A percentile compares a stretch with the other conserved stretches of the same genome.
These are phyloP conservation scores for Wallacemonas sp. DNA, from an alignment of 208 protist genomes.

Conservation along the genomic window DNA sequence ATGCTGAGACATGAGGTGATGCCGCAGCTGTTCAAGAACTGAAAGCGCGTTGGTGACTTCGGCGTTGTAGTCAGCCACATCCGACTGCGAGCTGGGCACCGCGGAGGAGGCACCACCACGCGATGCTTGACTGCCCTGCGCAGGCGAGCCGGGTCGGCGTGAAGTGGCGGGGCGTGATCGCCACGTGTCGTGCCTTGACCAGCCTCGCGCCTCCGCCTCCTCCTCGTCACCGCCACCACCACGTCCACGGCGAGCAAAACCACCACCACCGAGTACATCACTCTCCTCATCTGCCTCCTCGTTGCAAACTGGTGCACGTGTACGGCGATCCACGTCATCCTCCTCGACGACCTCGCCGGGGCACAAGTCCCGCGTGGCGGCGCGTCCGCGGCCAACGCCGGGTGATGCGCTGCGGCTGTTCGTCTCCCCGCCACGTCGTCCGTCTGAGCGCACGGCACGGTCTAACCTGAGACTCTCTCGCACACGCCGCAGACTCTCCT, in stretches of 20 bases:
- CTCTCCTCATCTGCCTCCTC: conserved; percentile 4
- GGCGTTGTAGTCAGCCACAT: conserved; percentile 24
- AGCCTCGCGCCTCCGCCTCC: no score
- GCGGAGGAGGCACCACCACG: neutral
- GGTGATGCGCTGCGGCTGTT: no score
- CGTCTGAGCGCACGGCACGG: neutral
- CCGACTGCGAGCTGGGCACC: conserved; percentile 1
- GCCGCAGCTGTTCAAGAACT: conserved; percentile 37
- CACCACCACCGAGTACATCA: no score
- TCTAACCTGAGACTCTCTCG: conserved; percentile 47
- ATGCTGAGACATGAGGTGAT: conserved; percentile 4
- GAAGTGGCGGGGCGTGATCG: no score
- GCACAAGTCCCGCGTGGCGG: neutral
- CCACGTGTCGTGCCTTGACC: no score
- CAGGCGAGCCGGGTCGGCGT: no score
- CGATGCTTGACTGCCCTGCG: no score
- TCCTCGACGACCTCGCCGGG: conserved; percentile 7
- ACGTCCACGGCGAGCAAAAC: no score
- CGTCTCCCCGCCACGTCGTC: no score
- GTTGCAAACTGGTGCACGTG: neutral
- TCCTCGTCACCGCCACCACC: no score
- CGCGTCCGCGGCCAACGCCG: no score
- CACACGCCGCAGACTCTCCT: conserved; percentile 64
- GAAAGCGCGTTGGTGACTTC: conserved; percentile 73
- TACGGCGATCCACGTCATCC: conserved; percentile 3